Percentiles rank a stretch among this genome's conserved stretches.
Conservation (phyloP, 768 basidiomycete species). For the Suillus paluster region DNA sequence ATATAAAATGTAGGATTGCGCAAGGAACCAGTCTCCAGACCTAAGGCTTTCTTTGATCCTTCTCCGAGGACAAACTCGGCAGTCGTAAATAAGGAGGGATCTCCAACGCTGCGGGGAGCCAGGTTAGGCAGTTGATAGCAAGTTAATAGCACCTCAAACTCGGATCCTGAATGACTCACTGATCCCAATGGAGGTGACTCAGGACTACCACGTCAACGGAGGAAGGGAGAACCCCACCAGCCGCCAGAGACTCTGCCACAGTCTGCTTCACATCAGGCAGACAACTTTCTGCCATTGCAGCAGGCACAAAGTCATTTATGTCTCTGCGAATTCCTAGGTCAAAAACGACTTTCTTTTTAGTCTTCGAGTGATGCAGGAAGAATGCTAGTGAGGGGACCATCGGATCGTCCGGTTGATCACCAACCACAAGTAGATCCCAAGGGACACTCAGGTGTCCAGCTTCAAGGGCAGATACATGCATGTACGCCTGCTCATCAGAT, state of each 20-base stretch:
- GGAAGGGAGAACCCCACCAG: conserved; percentile 47
- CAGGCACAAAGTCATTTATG: conserved; percentile 45
- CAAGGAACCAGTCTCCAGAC: conserved; percentile 42
- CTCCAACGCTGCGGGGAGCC: conserved; percentile 52
- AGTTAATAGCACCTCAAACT: too few species aligned
- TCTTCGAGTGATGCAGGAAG: conserved; percentile 51
- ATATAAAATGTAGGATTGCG: conserved; percentile 39
- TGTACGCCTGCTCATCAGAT: conserved; percentile 49
- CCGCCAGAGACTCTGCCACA: conserved; percentile 48
- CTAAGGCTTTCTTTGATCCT: conserved; percentile 29
- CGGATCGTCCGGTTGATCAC: conserved; percentile 32
- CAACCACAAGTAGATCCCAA: conserved; percentile 43
- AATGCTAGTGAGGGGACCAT: conserved; percentile 54
- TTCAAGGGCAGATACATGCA: conserved; percentile 59
- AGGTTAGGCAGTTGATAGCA: conserved; percentile 38
- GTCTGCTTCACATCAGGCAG: conserved; percentile 28
- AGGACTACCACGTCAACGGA: conserved; percentile 49
- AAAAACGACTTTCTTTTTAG: conserved; percentile 47
- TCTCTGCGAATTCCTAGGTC: conserved; percentile 61
- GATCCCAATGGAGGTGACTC: conserved; percentile 59
- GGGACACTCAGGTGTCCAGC: conserved; percentile 49
- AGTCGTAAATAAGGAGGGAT: conserved; percentile 45
- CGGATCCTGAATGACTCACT: conserved; percentile 44
- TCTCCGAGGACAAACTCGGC: conserved; percentile 51
- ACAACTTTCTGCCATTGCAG: conserved; percentile 19